A percentile compares a stretch with the other conserved stretches of the same genome.
These are phyloP conservation scores for Blumeriella jaapii DNA, from an alignment of 2,329 filamentous ascomycete genomes.

Conservation along the genomic window DNA sequence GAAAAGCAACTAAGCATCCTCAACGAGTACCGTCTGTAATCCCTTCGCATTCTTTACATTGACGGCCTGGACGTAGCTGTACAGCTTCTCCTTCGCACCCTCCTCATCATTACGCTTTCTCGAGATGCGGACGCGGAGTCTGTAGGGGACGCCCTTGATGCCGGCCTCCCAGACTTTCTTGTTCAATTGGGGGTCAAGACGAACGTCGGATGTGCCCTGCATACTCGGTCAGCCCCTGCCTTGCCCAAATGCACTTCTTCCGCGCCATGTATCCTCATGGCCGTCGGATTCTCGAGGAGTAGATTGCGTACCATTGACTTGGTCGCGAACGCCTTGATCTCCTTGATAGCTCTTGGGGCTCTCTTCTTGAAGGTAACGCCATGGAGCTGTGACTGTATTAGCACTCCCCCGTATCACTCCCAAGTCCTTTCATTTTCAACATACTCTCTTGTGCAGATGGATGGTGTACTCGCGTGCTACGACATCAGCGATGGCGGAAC, in stretches of 20 bases:
- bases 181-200: conserved; percentile 96
- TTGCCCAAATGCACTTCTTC: conserved; percentile 7
- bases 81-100: conserved; percentile 98
- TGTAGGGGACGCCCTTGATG: conserved; percentile 97
- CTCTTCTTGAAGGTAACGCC: conserved; percentile 99
- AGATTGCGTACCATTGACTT: conserved; percentile 78
- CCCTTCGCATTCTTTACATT: conserved; percentile 99
- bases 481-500: conserved; percentile 97
- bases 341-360: conserved; percentile 96
- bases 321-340: conserved; percentile 90
- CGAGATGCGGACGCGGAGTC: conserved; percentile 95
- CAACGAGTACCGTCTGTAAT: conserved; percentile 81
- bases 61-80: conserved; percentile 99
- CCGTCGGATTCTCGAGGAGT: not conserved
- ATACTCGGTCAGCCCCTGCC: conserved; percentile 12
- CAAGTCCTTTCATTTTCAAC: conserved; percentile 32
- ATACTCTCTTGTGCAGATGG: conserved; percentile 98
- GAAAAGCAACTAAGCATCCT: conserved; percentile 41
- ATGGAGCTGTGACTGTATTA: conserved; percentile 66
- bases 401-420: conserved; percentile 22
- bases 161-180: conserved; percentile 99
- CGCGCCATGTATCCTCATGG: not conserved
- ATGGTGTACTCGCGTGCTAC: conserved; percentile 99
- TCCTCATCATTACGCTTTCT: conserved; percentile 99
- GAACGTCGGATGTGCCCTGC: conserved; percentile 93